A percentile compares a stretch with the other conserved stretches of the same genome.
These are phyloP conservation scores for Ogataea ganodermae DNA, from an alignment of 805 yeast genomes.

Conservation along the genomic window DNA sequence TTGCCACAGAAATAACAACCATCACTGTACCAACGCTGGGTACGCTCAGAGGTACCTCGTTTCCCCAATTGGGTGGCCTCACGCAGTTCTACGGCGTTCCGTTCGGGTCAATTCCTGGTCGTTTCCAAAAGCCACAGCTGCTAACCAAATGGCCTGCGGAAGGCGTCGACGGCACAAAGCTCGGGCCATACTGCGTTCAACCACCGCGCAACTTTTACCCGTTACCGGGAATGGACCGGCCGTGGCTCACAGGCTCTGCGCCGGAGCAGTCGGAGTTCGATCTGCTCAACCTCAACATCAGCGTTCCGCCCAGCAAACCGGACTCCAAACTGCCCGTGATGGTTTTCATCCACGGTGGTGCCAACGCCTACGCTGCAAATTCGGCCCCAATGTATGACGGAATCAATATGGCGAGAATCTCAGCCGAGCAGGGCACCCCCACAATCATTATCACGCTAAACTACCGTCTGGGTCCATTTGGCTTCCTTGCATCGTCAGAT, in stretches of 20 bases:
- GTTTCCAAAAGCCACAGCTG: conserved; percentile 11
- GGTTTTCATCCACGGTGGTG: conserved; percentile 25
- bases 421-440: conserved; percentile 7
- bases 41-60: conserved; percentile 3
- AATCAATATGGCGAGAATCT: conserved; percentile 7
- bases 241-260: conserved; percentile 10
- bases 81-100: conserved; percentile 9
- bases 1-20: not conserved
- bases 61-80: conserved; percentile 3
- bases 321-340: conserved; percentile 20
- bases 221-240: conserved; percentile 7
- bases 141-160: conserved; percentile 4
- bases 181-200: conserved; percentile 8
- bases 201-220: conserved; percentile 9
- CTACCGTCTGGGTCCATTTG: conserved; percentile 24
- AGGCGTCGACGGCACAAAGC: conserved; percentile 10
- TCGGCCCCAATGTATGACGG: conserved; percentile 12
- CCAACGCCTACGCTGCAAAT: conserved; percentile 14
- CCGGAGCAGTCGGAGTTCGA: conserved; percentile 8
- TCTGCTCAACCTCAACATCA: conserved; percentile 11
- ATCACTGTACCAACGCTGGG: conserved; percentile 4
- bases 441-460: conserved; percentile 19
- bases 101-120: conserved; percentile 10
- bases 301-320: conserved; percentile 6
- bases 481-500: conserved; percentile 21